Base-by-base conservation (phyloP, 257 asterid species). In the Solanum sitiens region DNA sequence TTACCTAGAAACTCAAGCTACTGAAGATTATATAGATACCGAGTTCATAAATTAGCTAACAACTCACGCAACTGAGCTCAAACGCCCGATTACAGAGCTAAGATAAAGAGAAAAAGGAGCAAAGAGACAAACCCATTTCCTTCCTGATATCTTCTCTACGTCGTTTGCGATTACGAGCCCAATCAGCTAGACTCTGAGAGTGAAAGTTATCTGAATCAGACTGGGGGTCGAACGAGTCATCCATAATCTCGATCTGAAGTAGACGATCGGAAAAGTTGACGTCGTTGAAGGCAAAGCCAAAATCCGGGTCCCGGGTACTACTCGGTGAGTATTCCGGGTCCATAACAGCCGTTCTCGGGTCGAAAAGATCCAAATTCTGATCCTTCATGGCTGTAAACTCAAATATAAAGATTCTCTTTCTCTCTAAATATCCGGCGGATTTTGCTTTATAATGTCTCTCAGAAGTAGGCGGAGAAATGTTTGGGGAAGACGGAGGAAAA, bases 251-350 rank as follows among this genome's bases (percentile, higher is more conserved):
- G 91, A 94, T 91, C 75, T 92, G 92, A n/a, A 94, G 93, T 37
- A 90, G 79, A 56, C 98, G 93, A 89, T 94, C 98, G 40, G 96
- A 93, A 76, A 94, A 93, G 72, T 92, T 93, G 89, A 93, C 87
- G 87, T 94, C 98, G 90, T 94, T 94, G 91, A 94, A 94, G 65
- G 96, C 98, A 88, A 94, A 94, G 18, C 91, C 97, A 86, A 95
- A 95, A 89, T 94, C 96, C 15, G 91, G 92, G 80, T 92, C 92
- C 8, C 90, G 90, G 77, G 77, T 86, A 77, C 84, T 87, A 74
- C 82, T 35, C 13, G 91, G 92, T 25, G 94, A 90, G 91, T 75
- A 85, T 85, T 89, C 93, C 85, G 96, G 91, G 86, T 94, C 94
- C 94, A 92, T 92, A 3, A 90, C 92, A 59, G 93, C 92, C 79